Base-by-base conservation (phyloP, 2,329 filamentous ascomycete species). In the Paecilomyces niveus region DNA sequence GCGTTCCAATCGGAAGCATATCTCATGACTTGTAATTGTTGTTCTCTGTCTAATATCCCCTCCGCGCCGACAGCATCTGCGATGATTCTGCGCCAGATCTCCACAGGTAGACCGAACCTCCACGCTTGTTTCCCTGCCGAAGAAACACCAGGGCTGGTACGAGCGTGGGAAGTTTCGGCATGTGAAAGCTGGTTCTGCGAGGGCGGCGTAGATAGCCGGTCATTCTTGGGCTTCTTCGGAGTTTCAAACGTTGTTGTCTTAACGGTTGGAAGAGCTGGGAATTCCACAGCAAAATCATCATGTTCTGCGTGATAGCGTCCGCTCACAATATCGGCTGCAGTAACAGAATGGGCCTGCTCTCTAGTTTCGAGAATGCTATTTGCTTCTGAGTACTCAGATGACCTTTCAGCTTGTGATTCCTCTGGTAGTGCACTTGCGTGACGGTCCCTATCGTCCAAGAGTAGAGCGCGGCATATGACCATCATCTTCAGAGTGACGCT, bases 1-100 rank as follows among this genome's bases (percentile, higher is more conserved):
- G 65, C 62, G 39, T 68, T 56, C 70, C 70, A 71, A 51, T 72
- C 67, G 10, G 67, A 60, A 3, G 70, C 71, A 60, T 74, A 72
- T n/a, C 63, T 56, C 24, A 74, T 60, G 35, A 73, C 65, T 11
- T 61, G 59, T 11, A 56, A 56, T 57, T 72, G 70, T 50, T 74
- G 71, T 18, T 67, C 64, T 3, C 50, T 32, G 54, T 65, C 65
- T 29, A 74, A 54, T 26, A 71, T 62, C 3, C 63, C 63, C 4
- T 66, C 58, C 1, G 65, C 69, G 7, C 62, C 64, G 18, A 66
- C 61, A 18, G 67, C 67, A 10, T 68, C 59, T 2, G 65, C 64
- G 54, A 74, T 71, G n/a, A 73, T 71, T 31, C 60, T 58, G 21
- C 64, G 61, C 69, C 70, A 73, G 13, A 69, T 4, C 2, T 67